Percentiles rank a stretch among this genome's conserved stretches.
These are phyloP conservation scores for Malus hybrid DNA, from an alignment of 331 rosid genomes.

Conservation along the genomic window DNA sequence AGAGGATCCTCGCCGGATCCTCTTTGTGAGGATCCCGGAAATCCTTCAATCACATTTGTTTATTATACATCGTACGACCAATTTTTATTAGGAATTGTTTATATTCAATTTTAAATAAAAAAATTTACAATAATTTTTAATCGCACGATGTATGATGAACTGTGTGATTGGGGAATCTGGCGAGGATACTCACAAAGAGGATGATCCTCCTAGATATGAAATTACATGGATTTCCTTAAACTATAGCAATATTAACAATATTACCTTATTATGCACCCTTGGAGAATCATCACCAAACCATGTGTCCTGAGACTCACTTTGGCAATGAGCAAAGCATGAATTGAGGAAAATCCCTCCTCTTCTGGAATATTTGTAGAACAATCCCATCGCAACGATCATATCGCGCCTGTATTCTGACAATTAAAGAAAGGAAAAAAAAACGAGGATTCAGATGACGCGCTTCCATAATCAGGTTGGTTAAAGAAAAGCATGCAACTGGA, in stretches of 20 bases:
- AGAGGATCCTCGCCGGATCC: no score
- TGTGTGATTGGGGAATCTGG: no score
- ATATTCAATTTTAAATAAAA: no score
- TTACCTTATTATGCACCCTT: conserved; percentile 60
- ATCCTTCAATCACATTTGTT: no score
- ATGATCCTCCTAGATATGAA: neutral
- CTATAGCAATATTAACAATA: neutral
- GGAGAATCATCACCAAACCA: conserved; percentile 81
- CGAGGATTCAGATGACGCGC: neutral
- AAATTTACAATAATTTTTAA: no score
- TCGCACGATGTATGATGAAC: no score
- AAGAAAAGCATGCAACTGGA: neutral
- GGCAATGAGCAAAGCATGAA: conserved; percentile 98
- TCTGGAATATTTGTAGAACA: conserved; percentile 36
- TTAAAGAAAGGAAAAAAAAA: no score
- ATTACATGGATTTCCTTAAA: neutral
- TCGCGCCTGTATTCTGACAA: conserved; percentile 29
- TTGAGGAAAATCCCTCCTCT: conserved; percentile 81
- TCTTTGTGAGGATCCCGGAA: no score
- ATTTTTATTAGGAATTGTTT: no score
- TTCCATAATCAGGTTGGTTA: neutral
- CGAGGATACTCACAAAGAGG: no score
- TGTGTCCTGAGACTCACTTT: conserved; percentile 81
- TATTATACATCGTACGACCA: fast-evolving
- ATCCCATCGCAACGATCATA: conserved; percentile 55